Base-by-base conservation (phyloP, 2,329 filamentous ascomycete species). In the Leptographium radiaticola region DNA sequence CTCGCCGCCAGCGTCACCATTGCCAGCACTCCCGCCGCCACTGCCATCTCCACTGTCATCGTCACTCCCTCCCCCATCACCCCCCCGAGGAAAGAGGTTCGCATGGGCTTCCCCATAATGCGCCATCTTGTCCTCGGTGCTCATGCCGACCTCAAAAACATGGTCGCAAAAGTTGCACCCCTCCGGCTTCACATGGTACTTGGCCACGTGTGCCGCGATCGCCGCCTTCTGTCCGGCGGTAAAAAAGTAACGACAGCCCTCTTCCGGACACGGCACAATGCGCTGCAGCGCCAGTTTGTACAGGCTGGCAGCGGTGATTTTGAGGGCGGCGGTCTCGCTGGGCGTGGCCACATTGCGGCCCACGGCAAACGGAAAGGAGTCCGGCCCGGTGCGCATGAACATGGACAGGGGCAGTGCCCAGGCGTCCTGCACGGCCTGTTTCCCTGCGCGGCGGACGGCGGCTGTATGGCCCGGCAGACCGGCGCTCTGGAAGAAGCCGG, bases 271-370 rank as follows among this genome's bases (percentile, higher is more conserved):
- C 10, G 36, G 34, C 18, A 42, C n/a, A 4, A 54, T 16, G 1
- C 25, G 42, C 30, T 51, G 31, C 18, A 51, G 33, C 10, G 49
- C 53, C 16, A 55, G 44, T 11, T 52, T 25, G 49, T 55, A 48
- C 25, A 55, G 43, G 7, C 42, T 18, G n/a, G 30, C 30, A 5
- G 36, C 25, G 18, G 42, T 30, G 20, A 8, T 8, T 5, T 33
- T 31, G 34, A 55, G 42, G 5, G 39, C 33, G 10, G 16, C 9
- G 4, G 43, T 38, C 44, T 55, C 53, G 13, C 43, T 47, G 6
- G 53, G 53, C 25, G 53, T 55, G 8, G 49, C 43, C 18, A 55
- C 30, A 12, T 13, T 42, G 7, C 49, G 48, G 49, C 49, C 31
- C 20, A 48, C 38, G 11, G n/a, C 44, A 30, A 51, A 48, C 9